Percentiles rank a stretch among this genome's conserved stretches.
phyloP scores from a whole-genome alignment of 208 protist genomes.

The Acanthamoeba divionensis region DNA sequence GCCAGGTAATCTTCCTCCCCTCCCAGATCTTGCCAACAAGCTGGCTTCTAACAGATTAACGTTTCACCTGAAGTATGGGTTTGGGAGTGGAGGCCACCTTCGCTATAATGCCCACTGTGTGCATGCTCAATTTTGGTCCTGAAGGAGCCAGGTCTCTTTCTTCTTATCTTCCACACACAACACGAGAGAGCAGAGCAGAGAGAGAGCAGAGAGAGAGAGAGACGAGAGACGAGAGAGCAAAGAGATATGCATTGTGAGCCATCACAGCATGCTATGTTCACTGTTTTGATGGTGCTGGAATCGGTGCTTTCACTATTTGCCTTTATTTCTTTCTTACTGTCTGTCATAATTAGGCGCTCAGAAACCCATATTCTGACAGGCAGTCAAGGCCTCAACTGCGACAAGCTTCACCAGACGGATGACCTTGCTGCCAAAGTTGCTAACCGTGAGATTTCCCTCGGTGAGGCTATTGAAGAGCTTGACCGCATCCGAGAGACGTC shows the following conservation, averaged over 20 bases:
- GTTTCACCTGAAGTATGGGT: neutral
- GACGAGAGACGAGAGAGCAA: too few relatives aligned
- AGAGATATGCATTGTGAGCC: too few relatives aligned
- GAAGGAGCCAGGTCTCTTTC: neutral
- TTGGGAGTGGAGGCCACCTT: neutral
- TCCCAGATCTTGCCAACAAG: too few relatives aligned
- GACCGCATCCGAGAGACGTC: neutral
- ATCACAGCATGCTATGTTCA: neutral
- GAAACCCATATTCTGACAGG: neutral
- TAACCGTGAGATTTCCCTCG: neutral
- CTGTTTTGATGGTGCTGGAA: neutral
- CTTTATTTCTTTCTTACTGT: too few relatives aligned
- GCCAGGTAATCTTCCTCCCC: too few relatives aligned
- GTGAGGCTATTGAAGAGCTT: neutral
- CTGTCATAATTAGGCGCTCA: neutral
- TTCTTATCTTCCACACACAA: neutral
- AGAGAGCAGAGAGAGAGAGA: too few relatives aligned
- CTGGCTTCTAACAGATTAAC: too few relatives aligned
- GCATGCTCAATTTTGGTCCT: neutral
- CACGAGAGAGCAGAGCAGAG: too few relatives aligned
- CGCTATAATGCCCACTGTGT: neutral
- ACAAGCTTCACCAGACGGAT: slow-evolving; percentile 26
- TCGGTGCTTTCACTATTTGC: too few relatives aligned
- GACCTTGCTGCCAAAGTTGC: neutral
- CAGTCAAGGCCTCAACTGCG: neutral